phyloP scores from a whole-genome alignment of 352 stramenopile genomes.

The Blastocystis sp. region DNA sequence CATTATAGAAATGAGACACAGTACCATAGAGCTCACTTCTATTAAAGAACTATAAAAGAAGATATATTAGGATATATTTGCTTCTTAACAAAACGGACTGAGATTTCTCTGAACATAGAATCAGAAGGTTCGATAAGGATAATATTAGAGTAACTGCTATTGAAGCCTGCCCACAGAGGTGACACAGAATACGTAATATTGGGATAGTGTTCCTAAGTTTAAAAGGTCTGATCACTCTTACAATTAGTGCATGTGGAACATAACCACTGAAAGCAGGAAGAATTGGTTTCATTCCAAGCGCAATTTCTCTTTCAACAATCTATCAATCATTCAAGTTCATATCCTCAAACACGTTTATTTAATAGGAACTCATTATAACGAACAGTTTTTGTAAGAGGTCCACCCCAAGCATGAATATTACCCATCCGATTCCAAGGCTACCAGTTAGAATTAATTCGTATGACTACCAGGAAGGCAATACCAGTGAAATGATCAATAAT shows the following conservation, averaged over 20 bases:
- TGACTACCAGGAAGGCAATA: conserved; percentile 80
- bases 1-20: conserved; percentile 64
- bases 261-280: conserved; percentile 83
- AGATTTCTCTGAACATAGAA: conserved; percentile 47
- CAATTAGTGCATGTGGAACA: conserved; percentile 76
- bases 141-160: conserved; percentile 38
- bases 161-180: conserved; percentile 41
- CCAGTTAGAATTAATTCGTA: background rate
- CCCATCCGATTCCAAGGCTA: conserved; percentile 75
- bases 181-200: background rate
- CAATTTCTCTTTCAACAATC: conserved; percentile 80
- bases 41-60: background rate
- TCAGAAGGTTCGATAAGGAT: conserved; percentile 59
- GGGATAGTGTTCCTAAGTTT: conserved; percentile 28
- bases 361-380: conserved; percentile 80
- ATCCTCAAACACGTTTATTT: background rate
- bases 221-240: background rate
- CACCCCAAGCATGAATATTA: conserved; percentile 77
- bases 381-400: conserved; percentile 40
- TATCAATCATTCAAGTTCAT: background rate
- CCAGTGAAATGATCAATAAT: conserved; percentile 84
- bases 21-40: background rate
- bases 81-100: conserved; percentile 40
- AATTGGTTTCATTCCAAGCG: conserved; percentile 83
- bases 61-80: conserved; percentile 14